Conservation (phyloP, 2,329 filamentous ascomycete genomes). For the Aspergillus calidoustus region DNA sequence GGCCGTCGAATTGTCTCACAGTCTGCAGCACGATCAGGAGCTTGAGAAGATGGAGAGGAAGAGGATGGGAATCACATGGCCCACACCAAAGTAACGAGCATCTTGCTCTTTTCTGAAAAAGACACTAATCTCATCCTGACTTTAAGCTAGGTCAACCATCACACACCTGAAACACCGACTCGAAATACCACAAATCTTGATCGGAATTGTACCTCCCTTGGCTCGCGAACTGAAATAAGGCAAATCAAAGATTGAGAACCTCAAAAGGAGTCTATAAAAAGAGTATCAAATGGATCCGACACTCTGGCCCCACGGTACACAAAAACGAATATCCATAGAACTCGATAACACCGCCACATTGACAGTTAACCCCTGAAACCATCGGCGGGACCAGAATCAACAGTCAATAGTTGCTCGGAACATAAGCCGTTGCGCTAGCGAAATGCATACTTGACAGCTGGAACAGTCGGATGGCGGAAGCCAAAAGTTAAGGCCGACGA, state of each 20-base stretch:
- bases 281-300: neutral
- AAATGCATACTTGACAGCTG: slow-evolving; percentile 4
- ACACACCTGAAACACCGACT: slow-evolving; percentile 14
- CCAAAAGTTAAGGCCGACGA: neutral
- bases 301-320: neutral
- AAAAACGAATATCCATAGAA: neutral
- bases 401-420: slow-evolving; percentile 3
- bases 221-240: neutral
- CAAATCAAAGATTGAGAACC: neutral
- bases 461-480: neutral
- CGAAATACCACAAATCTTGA: slow-evolving; percentile 9
- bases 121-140: neutral
- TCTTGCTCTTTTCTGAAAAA: neutral
- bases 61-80: neutral
- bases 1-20: neutral
- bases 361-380: neutral
- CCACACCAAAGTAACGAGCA: neutral
- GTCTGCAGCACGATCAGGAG: neutral
- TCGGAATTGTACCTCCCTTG: neutral
- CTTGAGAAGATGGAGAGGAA: neutral
- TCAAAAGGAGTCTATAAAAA: neutral
- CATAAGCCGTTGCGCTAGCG: slow-evolving; percentile 7
- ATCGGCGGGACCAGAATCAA: neutral
- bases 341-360: neutral
- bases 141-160: neutral